Evolutionary conservation across 208 protist species (phyloP).

Genomic region (Borovskyia barvae): DNA sequence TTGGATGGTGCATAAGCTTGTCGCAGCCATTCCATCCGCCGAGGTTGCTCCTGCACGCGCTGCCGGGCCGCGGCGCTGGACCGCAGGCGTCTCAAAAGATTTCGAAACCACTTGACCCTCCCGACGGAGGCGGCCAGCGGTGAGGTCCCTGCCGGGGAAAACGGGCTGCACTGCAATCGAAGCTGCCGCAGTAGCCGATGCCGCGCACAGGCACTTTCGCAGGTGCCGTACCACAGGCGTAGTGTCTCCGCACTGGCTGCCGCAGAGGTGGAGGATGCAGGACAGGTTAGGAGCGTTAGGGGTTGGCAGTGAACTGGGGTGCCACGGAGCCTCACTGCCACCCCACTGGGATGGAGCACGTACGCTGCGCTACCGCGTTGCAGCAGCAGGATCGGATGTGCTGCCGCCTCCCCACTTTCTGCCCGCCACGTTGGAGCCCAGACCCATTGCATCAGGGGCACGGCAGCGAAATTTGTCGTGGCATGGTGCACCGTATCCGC

Average conservation of each 20-base stretch:
- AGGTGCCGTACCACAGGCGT: constrained; percentile 21
- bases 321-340: constrained; percentile 33
- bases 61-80: constrained; percentile 14
- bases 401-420: neutral
- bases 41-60: constrained; percentile 17
- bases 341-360: constrained; percentile 30
- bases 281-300: constrained; percentile 2
- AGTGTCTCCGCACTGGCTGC: neutral
- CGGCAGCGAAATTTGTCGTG: constrained; percentile 17
- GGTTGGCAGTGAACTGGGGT: constrained; percentile 23
- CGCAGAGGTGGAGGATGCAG: neutral
- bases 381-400: constrained; percentile 27
- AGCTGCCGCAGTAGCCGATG: constrained; percentile 9
- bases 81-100: constrained; percentile 12
- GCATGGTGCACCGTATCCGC: constrained; percentile 13
- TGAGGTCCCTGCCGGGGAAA: neutral
- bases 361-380: constrained; percentile 30
- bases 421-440: constrained; percentile 18
- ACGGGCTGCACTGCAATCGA: constrained; percentile 24
- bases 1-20: constrained; percentile 8
- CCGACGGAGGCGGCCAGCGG: neutral
- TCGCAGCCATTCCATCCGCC: constrained; percentile 14
- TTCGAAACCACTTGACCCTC: constrained; percentile 28
- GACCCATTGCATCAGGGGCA: constrained; percentile 26
- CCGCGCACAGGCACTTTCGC: constrained; percentile 8